Evolutionary conservation across 805 yeast species (phyloP).

Genomic region (Candida ulmi): DNA sequence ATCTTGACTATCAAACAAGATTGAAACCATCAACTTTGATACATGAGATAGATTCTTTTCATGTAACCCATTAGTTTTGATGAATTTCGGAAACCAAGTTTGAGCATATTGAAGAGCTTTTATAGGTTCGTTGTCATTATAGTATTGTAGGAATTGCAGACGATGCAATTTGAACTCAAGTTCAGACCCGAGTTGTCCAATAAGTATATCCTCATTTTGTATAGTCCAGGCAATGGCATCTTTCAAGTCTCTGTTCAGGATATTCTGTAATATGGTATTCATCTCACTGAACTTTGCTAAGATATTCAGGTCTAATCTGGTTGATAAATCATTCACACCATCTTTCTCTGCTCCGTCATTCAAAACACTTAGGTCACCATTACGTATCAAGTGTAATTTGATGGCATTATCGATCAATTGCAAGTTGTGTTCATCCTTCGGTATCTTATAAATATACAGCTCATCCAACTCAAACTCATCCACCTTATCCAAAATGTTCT

Average conservation of each 20-base stretch:
- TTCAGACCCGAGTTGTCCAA: conserved; percentile 29
- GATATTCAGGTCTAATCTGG: conserved; percentile 19
- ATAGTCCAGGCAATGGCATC: conserved; percentile 49
- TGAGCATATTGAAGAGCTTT: conserved; percentile 41
- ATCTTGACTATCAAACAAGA: conserved; percentile 18
- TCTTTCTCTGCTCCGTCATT: conserved; percentile 23
- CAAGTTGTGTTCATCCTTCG: conserved; percentile 15
- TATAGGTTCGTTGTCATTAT: conserved; percentile 17
- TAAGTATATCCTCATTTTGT: conserved; percentile 13
- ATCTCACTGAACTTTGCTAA: conserved; percentile 34
- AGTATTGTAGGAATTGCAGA: conserved; percentile 33
- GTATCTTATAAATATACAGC: conserved; percentile 28
- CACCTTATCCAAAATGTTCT: conserved; percentile 22
- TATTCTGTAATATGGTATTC: conserved; percentile 35
- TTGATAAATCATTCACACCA: conserved; percentile 15
- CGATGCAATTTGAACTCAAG: conserved; percentile 41
- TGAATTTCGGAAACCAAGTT: conserved; percentile 33
- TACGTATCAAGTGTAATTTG: conserved; percentile 40
- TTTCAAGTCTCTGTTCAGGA: conserved; percentile 30
- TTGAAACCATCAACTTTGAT: conserved; percentile 38
- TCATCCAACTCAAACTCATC: conserved; percentile 28
- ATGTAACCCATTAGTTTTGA: conserved; percentile 24
- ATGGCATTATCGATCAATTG: conserved; percentile 35
- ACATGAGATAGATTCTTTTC: conserved; percentile 30
- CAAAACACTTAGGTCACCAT: conserved; percentile 37